phyloP scores from a whole-genome alignment of 2,329 filamentous ascomycete species.

The Aureobasidium sp. region DNA sequence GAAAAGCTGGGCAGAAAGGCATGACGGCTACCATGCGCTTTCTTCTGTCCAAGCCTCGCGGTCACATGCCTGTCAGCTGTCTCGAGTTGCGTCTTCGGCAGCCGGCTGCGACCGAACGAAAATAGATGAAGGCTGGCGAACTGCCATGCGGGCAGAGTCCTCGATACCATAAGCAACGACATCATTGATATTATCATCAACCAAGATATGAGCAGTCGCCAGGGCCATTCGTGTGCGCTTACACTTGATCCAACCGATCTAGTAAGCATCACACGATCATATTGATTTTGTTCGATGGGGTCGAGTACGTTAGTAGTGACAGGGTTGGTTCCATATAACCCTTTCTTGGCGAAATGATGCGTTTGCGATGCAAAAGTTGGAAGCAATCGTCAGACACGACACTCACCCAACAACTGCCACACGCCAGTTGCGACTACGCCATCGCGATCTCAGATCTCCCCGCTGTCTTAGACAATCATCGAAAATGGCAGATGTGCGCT shows the following conservation, averaged over 20 bases:
- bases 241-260: background rate
- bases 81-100: background rate
- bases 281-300: background rate
- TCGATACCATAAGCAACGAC: background rate
- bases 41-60: background rate
- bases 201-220: background rate
- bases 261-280: background rate
- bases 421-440: background rate
- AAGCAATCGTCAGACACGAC: constrained; percentile 1
- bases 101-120: background rate
- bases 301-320: background rate
- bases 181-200: background rate
- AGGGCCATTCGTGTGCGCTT: background rate
- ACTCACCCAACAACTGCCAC: background rate
- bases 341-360: constrained; percentile 8
- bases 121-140: background rate
- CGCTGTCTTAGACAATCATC: background rate
- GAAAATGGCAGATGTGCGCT: constrained; percentile 69
- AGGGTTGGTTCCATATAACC: background rate
- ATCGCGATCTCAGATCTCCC: background rate
- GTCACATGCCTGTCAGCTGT: background rate
- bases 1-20: background rate
- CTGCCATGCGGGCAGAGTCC: background rate
- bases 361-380: constrained; percentile 10
- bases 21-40: background rate